phyloP scores from a whole-genome alignment of 1,139 yeast species.

The Groenewaldozyma sp. region DNA sequence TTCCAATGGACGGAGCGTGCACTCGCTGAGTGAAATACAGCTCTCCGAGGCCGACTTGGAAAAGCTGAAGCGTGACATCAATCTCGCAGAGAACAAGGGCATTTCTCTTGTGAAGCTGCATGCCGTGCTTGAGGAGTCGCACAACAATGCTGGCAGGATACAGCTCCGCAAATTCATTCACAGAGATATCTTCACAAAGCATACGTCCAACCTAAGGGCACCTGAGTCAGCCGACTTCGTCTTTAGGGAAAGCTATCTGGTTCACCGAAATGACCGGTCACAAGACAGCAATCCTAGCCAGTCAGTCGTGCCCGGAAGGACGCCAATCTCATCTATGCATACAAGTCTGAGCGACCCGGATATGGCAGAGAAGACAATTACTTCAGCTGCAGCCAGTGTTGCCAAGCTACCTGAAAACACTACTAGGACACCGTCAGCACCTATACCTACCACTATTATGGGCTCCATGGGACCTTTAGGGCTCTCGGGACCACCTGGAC shows the following conservation, averaged over 20 bases:
- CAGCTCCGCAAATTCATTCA: conserved; percentile 22
- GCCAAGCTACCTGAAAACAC: too few relatives aligned
- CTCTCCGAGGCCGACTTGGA: neutral
- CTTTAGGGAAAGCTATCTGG: conserved; percentile 20
- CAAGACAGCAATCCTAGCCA: neutral
- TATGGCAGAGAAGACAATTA: too few relatives aligned
- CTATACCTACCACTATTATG: too few relatives aligned
- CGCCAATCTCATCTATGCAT: too few relatives aligned
- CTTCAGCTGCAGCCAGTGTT: too few relatives aligned
- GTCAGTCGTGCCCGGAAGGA: neutral
- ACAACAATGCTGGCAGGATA: conserved; percentile 4
- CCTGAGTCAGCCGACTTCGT: conserved; percentile 11
- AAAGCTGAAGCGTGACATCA: neutral
- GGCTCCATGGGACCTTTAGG: too few relatives aligned
- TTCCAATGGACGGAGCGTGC: neutral
- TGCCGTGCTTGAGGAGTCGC: conserved; percentile 4
- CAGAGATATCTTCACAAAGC: conserved; percentile 25
- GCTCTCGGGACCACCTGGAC: too few relatives aligned
- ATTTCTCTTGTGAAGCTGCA: conserved; percentile 6
- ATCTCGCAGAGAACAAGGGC: neutral
- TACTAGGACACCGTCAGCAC: too few relatives aligned
- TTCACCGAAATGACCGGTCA: conserved; percentile 16
- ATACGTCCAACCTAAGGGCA: conserved; percentile 14
- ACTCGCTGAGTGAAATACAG: neutral
- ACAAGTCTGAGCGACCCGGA: too few relatives aligned